phyloP scores from a whole-genome alignment of 495 filamentous ascomycete genomes.

The Talaromyces liani region DNA sequence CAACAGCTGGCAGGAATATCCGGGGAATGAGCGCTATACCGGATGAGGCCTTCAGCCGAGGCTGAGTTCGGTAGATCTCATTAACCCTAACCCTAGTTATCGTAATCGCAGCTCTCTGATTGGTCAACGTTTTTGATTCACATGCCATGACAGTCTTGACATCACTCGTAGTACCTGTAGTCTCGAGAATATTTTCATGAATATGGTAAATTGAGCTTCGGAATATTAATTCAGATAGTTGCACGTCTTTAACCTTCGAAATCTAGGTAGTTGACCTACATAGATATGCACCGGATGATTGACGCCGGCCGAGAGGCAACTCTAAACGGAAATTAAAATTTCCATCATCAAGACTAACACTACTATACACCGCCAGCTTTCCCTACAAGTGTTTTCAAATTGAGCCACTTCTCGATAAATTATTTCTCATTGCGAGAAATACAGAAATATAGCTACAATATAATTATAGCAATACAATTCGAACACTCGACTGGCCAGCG shows the following conservation, averaged over 20 bases:
- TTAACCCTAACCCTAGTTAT: neutral
- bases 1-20: neutral
- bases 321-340: neutral
- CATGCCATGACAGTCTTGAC: neutral
- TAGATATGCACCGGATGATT: neutral
- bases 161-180: neutral
- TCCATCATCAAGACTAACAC: too few relatives aligned
- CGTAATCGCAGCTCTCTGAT: neutral
- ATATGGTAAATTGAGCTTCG: neutral
- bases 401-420: neutral
- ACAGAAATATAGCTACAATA: neutral
- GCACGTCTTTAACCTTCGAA: neutral
- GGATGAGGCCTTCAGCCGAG: neutral
- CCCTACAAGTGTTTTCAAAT: neutral
- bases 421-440: neutral
- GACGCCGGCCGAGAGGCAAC: neutral
- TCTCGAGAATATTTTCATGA: neutral
- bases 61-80: neutral
- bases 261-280: neutral
- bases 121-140: neutral
- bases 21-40: neutral
- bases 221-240: neutral
- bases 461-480: neutral
- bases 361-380: too few relatives aligned
- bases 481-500: neutral